Base-by-base conservation (phyloP, 2,329 filamentous ascomycete species). In the Bertia moriformis region DNA sequence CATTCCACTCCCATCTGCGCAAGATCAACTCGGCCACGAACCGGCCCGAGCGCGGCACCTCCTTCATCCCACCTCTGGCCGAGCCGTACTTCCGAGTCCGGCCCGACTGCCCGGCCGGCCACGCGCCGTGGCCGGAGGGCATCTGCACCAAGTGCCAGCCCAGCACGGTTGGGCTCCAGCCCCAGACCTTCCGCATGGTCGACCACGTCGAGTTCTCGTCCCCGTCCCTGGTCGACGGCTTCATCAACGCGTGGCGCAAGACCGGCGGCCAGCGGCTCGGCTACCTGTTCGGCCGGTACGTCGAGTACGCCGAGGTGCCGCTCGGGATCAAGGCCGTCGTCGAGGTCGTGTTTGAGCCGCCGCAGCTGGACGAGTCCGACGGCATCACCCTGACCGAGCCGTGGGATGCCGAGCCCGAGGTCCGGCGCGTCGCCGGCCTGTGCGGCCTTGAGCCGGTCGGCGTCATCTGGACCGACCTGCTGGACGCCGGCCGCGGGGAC, bases 81-180 rank as follows among this genome's bases (percentile, higher is more conserved):
- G 91, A 98, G 58, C 89, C 89, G 1, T 95, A 83, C 59, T 95
- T 86, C 58, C 77, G 89, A 49, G 89, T 98, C 43, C 83, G 78
- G 56, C 78, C 72, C 38, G 78, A 94, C 51, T 98, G 91, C 52
- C 89, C 91, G 1, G 88, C 87, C 0, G 91, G 91, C 2, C 91
- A 98, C 59, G 81, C 87, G 14, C 75, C 81, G 33, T 98, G 91
- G 78, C 91, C 91, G 3, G 87, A 93, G 49, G 91, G 91, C 14
- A 96, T 98, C 47, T 98, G 91, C 63, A 93, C 85, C 42, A 98
- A 96, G 57, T 98, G 91, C 51, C 93, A 98, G 54, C 91, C 91
- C 4, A 94, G 89, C 46, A 89, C 91, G 41, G 98, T 98, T 53
- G 94, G 86, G 10, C 65, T 98, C 39, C 88, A 96, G 54, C 86